A percentile compares a stretch with the other conserved stretches of the same genome.
Evolutionary conservation across 2,329 filamentous ascomycete species (phyloP).

Genomic region (Venturia pyrina): DNA sequence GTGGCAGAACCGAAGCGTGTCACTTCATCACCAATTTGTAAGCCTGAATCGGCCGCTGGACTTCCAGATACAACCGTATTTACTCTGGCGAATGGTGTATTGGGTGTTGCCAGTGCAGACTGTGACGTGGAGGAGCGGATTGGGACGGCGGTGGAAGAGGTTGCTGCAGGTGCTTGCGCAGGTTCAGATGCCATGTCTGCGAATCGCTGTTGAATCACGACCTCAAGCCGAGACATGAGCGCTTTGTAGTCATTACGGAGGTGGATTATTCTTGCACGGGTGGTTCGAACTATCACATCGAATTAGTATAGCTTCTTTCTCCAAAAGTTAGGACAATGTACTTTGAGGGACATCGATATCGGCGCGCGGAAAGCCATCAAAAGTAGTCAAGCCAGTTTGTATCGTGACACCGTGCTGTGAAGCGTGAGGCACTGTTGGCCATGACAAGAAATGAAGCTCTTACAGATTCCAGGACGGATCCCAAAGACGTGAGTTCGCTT

Average conservation of each 20-base stretch:
- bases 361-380: slow-evolving; percentile 83
- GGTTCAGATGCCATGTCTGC: slow-evolving; percentile 50
- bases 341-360: slow-evolving; percentile 94
- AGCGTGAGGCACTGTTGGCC: slow-evolving; percentile 15
- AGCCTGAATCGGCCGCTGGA: slow-evolving; percentile 72
- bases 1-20: slow-evolving; percentile 79
- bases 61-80: slow-evolving; percentile 70
- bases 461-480: slow-evolving; percentile 82
- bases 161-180: slow-evolving; percentile 17
- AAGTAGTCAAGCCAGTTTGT: slow-evolving; percentile 76
- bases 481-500: slow-evolving; percentile 73
- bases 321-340: slow-evolving; percentile 32
- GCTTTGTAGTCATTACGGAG: slow-evolving; percentile 90
- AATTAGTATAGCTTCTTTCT: slow-evolving; percentile 14
- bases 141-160: slow-evolving; percentile 16
- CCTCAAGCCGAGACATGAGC: slow-evolving; percentile 74
- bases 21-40: slow-evolving; percentile 72
- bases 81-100: slow-evolving; percentile 75
- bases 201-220: slow-evolving; percentile 81
- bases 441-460: slow-evolving; percentile 20
- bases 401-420: slow-evolving; percentile 85
- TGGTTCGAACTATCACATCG: slow-evolving; percentile 65
- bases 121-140: slow-evolving; percentile 11
- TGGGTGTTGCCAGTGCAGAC: slow-evolving; percentile 27
- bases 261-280: slow-evolving; percentile 76